Evolutionary conservation across 805 yeast genomes (phyloP), one percentile per base, ranked within the genome.

Genomic region (Yarrowia deformans): DNA sequence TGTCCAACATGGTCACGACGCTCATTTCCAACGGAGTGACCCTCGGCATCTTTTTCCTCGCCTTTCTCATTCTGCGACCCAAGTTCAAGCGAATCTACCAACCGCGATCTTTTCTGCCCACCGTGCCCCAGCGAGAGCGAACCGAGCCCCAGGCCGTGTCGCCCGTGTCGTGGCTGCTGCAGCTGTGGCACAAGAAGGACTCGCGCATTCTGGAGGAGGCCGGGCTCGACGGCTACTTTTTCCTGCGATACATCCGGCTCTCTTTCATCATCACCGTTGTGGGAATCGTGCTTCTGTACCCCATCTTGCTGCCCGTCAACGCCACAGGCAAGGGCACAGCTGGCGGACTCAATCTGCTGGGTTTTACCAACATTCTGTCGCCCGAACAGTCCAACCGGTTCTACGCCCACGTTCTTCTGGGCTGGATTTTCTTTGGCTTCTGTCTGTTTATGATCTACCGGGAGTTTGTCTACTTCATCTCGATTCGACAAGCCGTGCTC

Each of bases 211-310:
- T 94, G 70, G 88, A 89, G 72, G 96, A 94, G 74, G 89, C 95
- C 23, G 98, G 98, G 18, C 77, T 94, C n/a, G 98, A 94, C 77
- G 98, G 97, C 6, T 94, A 91, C 80, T 88, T 95, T 76, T 94
- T 93, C 77, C 79, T 93, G 71, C 83, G 99, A 72, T 95, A 90
- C 76, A 78, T 95, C 37, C 83, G 85, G 63, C 74, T 90, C 45
- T 80, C 91, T 71, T 80, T 85, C 13, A 70, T 81, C 7, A 76
- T 87, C 49, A 85, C 88, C 69, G 82, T 87, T 1, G 79, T 87
- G 54, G 90, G 91, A 5, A 77, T 86, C 68, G 39, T 84, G 4
- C 73, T 87, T 37, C 80, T 87, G 8, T 87, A 85, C 83, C 88
- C 90, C 8, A 84, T 94, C 63, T 80, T 94, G 68, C 82, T 95